Evolutionary conservation across 1,284 basidiomycete genomes (phyloP).

Genomic region (Cutaneotrichosporon mucoides): DNA sequence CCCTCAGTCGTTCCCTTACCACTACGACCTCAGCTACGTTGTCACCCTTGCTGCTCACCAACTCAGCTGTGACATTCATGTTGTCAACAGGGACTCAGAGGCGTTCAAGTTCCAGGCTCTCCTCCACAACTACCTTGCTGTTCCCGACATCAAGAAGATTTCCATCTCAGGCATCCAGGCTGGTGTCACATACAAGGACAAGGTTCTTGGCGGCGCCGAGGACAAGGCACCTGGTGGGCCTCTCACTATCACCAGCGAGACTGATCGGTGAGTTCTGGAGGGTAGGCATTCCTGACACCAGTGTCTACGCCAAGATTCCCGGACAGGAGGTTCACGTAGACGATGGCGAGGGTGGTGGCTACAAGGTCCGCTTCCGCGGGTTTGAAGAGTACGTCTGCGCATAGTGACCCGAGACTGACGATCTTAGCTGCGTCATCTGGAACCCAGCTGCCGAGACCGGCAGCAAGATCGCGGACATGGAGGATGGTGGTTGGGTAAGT

Average conservation of each 20-base stretch:
- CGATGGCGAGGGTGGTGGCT: constrained; percentile 33
- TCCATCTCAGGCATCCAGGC: constrained; percentile 47
- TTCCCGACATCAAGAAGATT: constrained; percentile 54
- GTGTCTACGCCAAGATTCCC: constrained; percentile 42
- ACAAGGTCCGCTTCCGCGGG: constrained; percentile 59
- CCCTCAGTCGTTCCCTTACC: constrained; percentile 57
- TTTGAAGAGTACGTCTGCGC: constrained; percentile 56
- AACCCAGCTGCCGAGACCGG: constrained; percentile 71
- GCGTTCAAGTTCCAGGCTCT: constrained; percentile 77
- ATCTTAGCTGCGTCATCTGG: constrained; percentile 58
- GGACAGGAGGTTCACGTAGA: constrained; percentile 36
- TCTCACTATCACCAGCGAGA: constrained; percentile 31
- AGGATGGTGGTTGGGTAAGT: constrained; percentile 72
- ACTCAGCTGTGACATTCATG: constrained; percentile 71
- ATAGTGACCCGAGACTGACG: background rate
- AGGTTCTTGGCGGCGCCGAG: constrained; percentile 49
- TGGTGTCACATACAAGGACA: constrained; percentile 67
- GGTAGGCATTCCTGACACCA: constrained; percentile 5
- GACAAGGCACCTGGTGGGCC: constrained; percentile 33
- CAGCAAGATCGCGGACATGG: constrained; percentile 75
- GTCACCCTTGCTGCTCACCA: constrained; percentile 71
- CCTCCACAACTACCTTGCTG: constrained; percentile 79
- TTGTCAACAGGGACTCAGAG: constrained; percentile 57
- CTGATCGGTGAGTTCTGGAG: constrained; percentile 35
- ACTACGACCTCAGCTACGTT: constrained; percentile 69